Percentiles rank a stretch among this genome's conserved stretches.
Conservation (phyloP, 805 yeast genomes). For the Metschnikowia picachoensis region DNA sequence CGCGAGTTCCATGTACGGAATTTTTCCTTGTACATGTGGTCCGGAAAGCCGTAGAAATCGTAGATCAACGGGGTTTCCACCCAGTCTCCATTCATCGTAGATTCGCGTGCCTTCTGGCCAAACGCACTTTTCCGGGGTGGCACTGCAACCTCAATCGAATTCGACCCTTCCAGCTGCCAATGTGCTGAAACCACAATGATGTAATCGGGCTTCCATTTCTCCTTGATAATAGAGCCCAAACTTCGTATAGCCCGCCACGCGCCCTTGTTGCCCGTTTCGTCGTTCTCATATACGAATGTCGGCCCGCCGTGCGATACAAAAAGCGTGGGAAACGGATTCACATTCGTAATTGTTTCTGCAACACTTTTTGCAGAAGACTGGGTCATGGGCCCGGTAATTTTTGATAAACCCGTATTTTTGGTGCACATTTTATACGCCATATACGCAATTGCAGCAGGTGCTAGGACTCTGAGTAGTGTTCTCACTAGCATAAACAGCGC, state of each 20-base stretch:
- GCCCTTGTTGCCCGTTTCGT: conserved; percentile 52
- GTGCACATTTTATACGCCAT: conserved; percentile 3
- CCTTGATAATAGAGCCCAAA: conserved; percentile 50
- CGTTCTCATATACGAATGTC: conserved; percentile 58
- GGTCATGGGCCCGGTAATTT: background rate
- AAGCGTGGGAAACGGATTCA: conserved; percentile 49
- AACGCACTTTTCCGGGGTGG: conserved; percentile 25
- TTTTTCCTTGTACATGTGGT: conserved; percentile 55
- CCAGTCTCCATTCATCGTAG: conserved; percentile 24
- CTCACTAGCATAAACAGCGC: background rate
- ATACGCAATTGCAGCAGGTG: background rate
- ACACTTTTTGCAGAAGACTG: background rate
- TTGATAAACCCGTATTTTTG: background rate
- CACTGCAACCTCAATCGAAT: conserved; percentile 46
- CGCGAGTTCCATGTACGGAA: conserved; percentile 51
- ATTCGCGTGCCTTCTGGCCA: background rate
- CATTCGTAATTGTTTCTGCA: conserved; percentile 8
- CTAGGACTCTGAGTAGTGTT: background rate
- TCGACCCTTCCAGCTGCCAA: conserved; percentile 53
- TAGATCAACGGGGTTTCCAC: conserved; percentile 54
- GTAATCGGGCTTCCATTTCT: conserved; percentile 56
- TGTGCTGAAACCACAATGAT: conserved; percentile 71
- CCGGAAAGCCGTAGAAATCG: conserved; percentile 74
- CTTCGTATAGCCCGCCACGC: conserved; percentile 51
- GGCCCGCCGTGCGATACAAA: conserved; percentile 87